Percentiles rank a stretch among this genome's conserved stretches.
phyloP scores from a whole-genome alignment of 2,329 filamentous ascomycete genomes.

The Trichoderma hamatum region DNA sequence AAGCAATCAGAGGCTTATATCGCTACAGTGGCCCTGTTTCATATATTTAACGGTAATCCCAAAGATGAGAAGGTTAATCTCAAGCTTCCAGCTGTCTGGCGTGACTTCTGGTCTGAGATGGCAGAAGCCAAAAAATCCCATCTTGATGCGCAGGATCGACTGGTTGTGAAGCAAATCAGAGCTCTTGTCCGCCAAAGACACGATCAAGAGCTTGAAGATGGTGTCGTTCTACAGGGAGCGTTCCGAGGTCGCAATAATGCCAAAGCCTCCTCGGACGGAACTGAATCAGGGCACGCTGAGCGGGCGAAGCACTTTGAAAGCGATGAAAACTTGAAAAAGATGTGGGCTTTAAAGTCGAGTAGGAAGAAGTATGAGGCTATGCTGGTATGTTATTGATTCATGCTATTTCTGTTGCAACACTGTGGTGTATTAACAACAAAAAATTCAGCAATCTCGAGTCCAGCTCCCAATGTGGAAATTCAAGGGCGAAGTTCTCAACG shows the following conservation, averaged over 20 bases:
- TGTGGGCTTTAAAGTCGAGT: slow-evolving; percentile 62
- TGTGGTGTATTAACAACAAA: not conserved
- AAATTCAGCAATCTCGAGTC: slow-evolving; percentile 61
- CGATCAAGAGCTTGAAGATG: slow-evolving; percentile 71
- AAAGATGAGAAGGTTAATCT: slow-evolving; percentile 87
- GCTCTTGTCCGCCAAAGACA: slow-evolving; percentile 68
- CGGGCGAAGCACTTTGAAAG: slow-evolving; percentile 44
- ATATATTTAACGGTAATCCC: slow-evolving; percentile 73
- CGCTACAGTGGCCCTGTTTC: slow-evolving; percentile 79
- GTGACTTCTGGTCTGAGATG: slow-evolving; percentile 83
- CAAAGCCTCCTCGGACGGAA: slow-evolving; percentile 51
- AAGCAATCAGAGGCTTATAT: slow-evolving; percentile 87
- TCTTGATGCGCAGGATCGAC: slow-evolving; percentile 70
- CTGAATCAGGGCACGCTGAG: slow-evolving; percentile 53
- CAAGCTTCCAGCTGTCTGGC: slow-evolving; percentile 77
- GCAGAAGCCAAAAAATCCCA: slow-evolving; percentile 69
- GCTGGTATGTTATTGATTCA: slow-evolving; percentile 55
- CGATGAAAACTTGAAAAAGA: slow-evolving; percentile 56
- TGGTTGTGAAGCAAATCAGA: slow-evolving; percentile 68
- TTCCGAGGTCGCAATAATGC: slow-evolving; percentile 65
- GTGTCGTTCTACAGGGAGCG: slow-evolving; percentile 74
- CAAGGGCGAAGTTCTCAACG: slow-evolving; percentile 72
- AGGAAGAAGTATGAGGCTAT: slow-evolving; percentile 73
- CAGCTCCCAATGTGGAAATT: slow-evolving; percentile 90
- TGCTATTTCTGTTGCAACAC: not conserved